Evolutionary conservation across 345 rosid species (phyloP).

Genomic region (Luvunga scandens): DNA sequence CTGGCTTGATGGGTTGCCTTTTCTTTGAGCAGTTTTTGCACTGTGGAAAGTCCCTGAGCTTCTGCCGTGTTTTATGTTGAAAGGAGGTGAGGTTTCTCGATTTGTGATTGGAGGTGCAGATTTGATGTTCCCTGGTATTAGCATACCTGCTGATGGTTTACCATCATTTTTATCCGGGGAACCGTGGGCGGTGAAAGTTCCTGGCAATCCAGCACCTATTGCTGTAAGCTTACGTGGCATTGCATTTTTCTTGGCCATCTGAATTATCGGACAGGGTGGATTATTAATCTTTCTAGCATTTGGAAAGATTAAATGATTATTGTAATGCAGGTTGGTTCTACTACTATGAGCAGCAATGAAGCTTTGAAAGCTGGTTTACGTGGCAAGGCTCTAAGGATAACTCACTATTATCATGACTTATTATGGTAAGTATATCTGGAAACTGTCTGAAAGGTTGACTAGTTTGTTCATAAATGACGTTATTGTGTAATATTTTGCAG

Average conservation of each 20-base stretch:
- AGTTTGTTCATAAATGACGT: slow-evolving; percentile 20
- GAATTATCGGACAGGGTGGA: neutral
- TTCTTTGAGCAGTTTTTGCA: slow-evolving; percentile 65
- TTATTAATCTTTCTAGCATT: neutral
- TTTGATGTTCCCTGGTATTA: slow-evolving; percentile 96
- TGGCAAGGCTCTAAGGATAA: slow-evolving; percentile 86
- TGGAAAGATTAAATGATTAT: slow-evolving; percentile 13
- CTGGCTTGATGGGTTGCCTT: slow-evolving; percentile 1
- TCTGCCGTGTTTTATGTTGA: slow-evolving; percentile 72
- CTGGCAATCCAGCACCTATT: slow-evolving; percentile 84
- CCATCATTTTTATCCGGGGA: slow-evolving; percentile 76
- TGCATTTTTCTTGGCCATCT: neutral
- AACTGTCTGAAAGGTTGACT: slow-evolving; percentile 12
- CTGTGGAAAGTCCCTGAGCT: slow-evolving; percentile 87
- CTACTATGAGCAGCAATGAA: slow-evolving; percentile 76
- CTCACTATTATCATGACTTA: slow-evolving; percentile 76
- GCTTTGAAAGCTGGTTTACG: slow-evolving; percentile 87
- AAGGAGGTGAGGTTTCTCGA: slow-evolving; percentile 92
- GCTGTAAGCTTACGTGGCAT: slow-evolving; percentile 52
- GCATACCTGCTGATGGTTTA: slow-evolving; percentile 62
- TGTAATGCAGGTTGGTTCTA: slow-evolving; percentile 71
- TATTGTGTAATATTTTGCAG: slow-evolving; percentile 42
- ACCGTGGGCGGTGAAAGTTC: slow-evolving; percentile 89
- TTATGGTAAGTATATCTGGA: slow-evolving; percentile 55
- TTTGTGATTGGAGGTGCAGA: slow-evolving; percentile 95